Evolutionary conservation across 2,329 filamentous ascomycete species (phyloP).

Genomic region (Diatrype stigma): DNA sequence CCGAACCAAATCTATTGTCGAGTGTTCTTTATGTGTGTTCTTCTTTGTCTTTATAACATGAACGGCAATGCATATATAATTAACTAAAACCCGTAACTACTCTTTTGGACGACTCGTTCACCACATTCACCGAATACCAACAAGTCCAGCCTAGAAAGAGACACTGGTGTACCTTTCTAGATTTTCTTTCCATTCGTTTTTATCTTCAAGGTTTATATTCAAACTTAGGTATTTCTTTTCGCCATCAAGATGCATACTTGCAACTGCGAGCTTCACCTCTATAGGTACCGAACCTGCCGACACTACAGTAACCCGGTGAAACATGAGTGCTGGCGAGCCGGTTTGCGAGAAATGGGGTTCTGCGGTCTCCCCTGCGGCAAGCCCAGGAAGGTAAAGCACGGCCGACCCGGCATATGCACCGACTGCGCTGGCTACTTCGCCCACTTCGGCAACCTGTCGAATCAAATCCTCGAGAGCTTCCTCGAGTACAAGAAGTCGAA

Average conservation of each 20-base stretch:
- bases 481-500: conserved; percentile 19
- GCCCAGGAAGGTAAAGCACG: neutral
- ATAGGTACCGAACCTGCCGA: conserved; percentile 14
- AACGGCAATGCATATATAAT: no score
- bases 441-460: conserved; percentile 12
- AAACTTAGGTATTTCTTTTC: neutral
- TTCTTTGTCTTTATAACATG: neutral
- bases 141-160: neutral
- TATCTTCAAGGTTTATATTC: neutral
- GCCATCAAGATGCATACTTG: conserved; percentile 4
- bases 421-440: conserved; percentile 15
- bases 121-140: neutral
- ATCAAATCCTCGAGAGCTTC: conserved; percentile 15
- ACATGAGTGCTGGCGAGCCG: conserved; percentile 13
- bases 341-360: conserved; percentile 6
- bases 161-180: neutral
- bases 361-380: conserved; percentile 16
- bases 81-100: neutral
- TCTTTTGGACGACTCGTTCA: neutral
- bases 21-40: neutral
- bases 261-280: conserved; percentile 13
- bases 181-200: neutral
- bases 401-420: conserved; percentile 10
- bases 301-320: conserved; percentile 17
- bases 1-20: neutral